A percentile compares a stretch with the other conserved stretches of the same genome.
phyloP scores from a whole-genome alignment of 1,284 basidiomycete species.

The Leucoagaricus sp. region DNA sequence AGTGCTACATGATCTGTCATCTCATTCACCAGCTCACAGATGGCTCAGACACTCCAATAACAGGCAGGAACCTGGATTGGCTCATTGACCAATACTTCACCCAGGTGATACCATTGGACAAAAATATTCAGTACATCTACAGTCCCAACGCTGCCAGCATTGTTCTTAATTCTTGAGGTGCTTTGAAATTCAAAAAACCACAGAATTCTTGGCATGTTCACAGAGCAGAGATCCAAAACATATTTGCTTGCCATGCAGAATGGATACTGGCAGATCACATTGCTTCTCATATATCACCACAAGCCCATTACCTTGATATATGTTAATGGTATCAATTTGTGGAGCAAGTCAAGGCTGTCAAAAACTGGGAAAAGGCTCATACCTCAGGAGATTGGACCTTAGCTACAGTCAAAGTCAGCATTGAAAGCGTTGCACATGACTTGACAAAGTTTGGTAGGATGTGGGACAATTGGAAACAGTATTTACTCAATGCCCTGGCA shows the following conservation, averaged over 20 bases:
- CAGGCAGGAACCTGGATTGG: conserved; percentile 49
- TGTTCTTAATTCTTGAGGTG: conserved; percentile 2
- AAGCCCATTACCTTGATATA: conserved; percentile 38
- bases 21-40: conserved; percentile 36
- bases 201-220: conserved; percentile 44
- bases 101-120: conserved; percentile 33
- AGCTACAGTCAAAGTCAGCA: too few relatives aligned
- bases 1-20: conserved; percentile 35
- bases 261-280: conserved; percentile 53
- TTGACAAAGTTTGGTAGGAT: conserved; percentile 31
- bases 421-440: conserved; percentile 18
- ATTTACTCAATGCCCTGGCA: conserved; percentile 20
- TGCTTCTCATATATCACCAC: conserved; percentile 19
- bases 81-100: conserved; percentile 37
- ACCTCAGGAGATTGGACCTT: too few relatives aligned
- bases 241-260: conserved; percentile 49
- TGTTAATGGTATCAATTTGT: conserved; percentile 47
- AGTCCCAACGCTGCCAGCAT: conserved; percentile 21
- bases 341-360: conserved; percentile 26
- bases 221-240: conserved; percentile 41
- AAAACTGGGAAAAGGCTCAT: too few relatives aligned
- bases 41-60: conserved; percentile 29
- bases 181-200: conserved; percentile 17
- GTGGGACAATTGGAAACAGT: conserved; percentile 28
- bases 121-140: conserved; percentile 35